These are phyloP conservation scores for Trifolium subterraneum DNA, from an alignment of 306 rosid genomes.

Conservation along the genomic window DNA sequence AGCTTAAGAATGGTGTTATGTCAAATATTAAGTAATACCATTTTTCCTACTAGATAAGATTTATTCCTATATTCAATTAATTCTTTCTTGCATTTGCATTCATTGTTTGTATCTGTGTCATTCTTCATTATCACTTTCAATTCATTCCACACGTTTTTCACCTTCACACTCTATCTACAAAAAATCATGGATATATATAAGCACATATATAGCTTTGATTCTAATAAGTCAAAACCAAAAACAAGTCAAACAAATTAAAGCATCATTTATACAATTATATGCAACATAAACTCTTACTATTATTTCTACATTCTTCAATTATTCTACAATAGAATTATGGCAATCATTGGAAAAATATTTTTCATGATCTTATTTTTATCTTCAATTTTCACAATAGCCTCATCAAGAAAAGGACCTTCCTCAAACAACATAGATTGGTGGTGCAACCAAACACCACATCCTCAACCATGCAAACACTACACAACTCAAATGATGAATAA, in stretches of 20 bases:
- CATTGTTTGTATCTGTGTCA: constrained; percentile 41
- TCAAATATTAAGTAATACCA: neutral
- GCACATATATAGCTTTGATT: neutral
- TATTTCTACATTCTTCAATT: neutral
- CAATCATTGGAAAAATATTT: constrained; percentile 40
- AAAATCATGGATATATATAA: constrained; percentile 23
- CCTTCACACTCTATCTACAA: constrained; percentile 41
- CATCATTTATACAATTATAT: neutral
- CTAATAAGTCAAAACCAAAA: constrained; percentile 20
- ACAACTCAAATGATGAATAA: constrained; percentile 38
- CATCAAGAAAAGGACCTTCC: constrained; percentile 47
- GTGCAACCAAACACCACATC: constrained; percentile 85
- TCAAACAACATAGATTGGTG: constrained; percentile 56
- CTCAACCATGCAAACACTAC: constrained; percentile 60
- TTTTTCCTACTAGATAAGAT: constrained; percentile 1
- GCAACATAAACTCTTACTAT: neutral
- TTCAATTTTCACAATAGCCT: constrained; percentile 43
- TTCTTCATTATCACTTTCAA: constrained; percentile 38
- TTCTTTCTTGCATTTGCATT: constrained; percentile 50
- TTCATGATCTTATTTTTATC: constrained; percentile 32
- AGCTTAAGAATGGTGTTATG: constrained; percentile 1
- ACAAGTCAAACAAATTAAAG: neutral
- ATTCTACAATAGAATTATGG: constrained; percentile 10
- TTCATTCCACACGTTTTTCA: constrained; percentile 40
- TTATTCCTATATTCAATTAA: constrained; percentile 9